These are phyloP conservation scores for Metschnikowia dekortorum DNA, from an alignment of 805 yeast genomes.

Conservation along the genomic window DNA sequence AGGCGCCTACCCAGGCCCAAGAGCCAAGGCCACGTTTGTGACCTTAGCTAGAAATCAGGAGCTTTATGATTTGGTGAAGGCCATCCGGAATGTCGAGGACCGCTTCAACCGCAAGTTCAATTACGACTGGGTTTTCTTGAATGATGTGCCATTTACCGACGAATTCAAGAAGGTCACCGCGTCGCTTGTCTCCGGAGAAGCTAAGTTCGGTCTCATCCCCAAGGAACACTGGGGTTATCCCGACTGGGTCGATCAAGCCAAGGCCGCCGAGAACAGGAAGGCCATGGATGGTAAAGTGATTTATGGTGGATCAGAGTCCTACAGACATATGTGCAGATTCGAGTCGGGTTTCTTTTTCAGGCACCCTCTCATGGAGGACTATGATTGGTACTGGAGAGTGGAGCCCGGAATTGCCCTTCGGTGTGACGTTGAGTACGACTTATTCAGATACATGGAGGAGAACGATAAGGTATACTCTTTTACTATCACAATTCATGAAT, in stretches of 20 bases:
- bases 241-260: constrained; percentile 69
- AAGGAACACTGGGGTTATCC: constrained; percentile 86
- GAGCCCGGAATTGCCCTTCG: constrained; percentile 79
- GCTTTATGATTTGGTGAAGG: constrained; percentile 52
- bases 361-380: constrained; percentile 69
- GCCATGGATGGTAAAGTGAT: constrained; percentile 56
- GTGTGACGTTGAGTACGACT: constrained; percentile 85
- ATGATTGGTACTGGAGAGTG: constrained; percentile 91
- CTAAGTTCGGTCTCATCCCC: constrained; percentile 78
- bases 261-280: constrained; percentile 62
- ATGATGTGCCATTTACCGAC: constrained; percentile 79
- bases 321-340: constrained; percentile 90
- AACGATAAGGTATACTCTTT: constrained; percentile 81
- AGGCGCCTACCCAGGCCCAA: constrained; percentile 7
- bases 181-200: constrained; percentile 68
- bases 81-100: constrained; percentile 80
- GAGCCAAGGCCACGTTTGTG: constrained; percentile 40
- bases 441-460: constrained; percentile 74
- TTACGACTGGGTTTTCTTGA: constrained; percentile 94
- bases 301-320: constrained; percentile 71
- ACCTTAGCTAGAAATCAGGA: constrained; percentile 77
- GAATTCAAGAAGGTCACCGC: constrained; percentile 70
- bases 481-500: constrained; percentile 79
- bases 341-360: constrained; percentile 87
- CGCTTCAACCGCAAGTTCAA: constrained; percentile 76